Evolutionary conservation across 225 moss, liverwort and hornwort species (phyloP).

Genomic region (Sphagnum contortum): DNA sequence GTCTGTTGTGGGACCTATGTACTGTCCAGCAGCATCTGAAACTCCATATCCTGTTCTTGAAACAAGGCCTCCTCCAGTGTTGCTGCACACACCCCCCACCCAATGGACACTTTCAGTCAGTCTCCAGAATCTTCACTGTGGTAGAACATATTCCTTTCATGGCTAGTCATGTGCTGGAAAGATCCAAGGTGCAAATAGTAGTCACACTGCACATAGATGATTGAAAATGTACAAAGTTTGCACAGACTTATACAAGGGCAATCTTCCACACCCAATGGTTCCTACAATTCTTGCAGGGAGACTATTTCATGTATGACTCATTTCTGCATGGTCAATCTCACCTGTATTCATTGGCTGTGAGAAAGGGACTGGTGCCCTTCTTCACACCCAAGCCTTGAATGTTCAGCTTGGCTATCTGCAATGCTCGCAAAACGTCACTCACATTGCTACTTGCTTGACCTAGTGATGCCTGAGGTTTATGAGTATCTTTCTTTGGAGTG

Average conservation of each 20-base stretch:
- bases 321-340: conserved; percentile 1
- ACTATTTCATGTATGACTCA: not conserved
- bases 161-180: not conserved
- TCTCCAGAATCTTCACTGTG: conserved; percentile 13
- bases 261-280: not conserved
- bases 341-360: conserved; percentile 22
- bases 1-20: conserved; percentile 1
- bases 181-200: not conserved
- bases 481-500: conserved; percentile 26
- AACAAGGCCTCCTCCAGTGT: conserved; percentile 8
- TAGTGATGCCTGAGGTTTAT: conserved; percentile 13
- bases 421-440: conserved; percentile 39
- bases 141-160: not conserved
- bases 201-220: too few species aligned
- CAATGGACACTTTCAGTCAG: not conserved
- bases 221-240: not conserved
- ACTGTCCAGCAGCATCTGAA: conserved; percentile 17
- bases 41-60: conserved; percentile 12
- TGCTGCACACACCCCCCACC: too few species aligned
- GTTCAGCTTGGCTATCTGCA: conserved; percentile 44
- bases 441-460: conserved; percentile 27
- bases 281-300: too few species aligned
- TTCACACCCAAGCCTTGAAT: conserved; percentile 26
- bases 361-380: not conserved
- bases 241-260: not conserved